phyloP scores from a whole-genome alignment of 441 rosid genomes.

The Hura crepitans region DNA sequence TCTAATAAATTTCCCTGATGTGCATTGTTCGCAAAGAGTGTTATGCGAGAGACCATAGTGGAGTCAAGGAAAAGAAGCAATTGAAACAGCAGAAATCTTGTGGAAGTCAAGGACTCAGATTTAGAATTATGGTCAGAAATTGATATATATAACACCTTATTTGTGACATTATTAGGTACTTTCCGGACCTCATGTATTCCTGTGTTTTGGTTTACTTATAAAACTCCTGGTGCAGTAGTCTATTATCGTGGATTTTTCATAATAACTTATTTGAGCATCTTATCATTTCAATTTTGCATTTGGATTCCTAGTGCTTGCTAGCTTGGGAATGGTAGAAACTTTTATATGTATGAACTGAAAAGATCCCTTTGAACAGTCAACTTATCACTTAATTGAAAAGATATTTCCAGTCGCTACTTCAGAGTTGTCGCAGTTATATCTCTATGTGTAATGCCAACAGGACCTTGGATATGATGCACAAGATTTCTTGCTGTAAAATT shows the following conservation, averaged over 20 bases:
- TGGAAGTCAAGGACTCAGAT: neutral
- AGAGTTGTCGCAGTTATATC: neutral
- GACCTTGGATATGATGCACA: neutral
- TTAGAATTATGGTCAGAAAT: neutral
- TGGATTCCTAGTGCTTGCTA: neutral
- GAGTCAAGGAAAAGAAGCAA: neutral
- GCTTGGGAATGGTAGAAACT: constrained; percentile 1
- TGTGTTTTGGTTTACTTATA: neutral
- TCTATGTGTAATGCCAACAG: neutral
- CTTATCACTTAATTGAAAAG: neutral
- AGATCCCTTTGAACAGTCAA: neutral
- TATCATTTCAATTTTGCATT: neutral
- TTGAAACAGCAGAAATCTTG: neutral
- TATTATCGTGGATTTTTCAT: neutral
- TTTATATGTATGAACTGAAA: neutral
- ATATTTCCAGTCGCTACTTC: neutral
- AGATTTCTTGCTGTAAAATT: neutral
- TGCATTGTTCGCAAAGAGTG: neutral
- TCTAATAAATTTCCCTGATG: neutral
- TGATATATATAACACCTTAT: neutral
- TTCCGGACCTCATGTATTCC: neutral
- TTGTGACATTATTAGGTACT: neutral
- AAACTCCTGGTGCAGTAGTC: neutral
- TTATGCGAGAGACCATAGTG: neutral
- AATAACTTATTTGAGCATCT: neutral